phyloP scores from a whole-genome alignment of 495 filamentous ascomycete species.

The Hypoxylon lenormandii region DNA sequence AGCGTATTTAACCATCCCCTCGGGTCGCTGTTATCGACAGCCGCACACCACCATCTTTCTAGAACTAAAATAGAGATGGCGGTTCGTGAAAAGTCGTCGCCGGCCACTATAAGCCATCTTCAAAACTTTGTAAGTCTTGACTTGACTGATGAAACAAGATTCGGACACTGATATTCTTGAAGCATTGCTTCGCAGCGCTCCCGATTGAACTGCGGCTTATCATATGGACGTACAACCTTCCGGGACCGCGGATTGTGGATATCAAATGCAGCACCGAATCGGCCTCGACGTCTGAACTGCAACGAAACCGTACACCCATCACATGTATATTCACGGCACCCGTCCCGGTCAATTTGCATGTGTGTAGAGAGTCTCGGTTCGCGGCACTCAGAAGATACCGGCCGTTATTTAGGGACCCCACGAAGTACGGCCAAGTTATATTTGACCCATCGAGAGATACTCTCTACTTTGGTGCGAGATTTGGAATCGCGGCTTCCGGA shows the following conservation, averaged over 20 bases:
- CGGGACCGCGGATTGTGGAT: constrained; percentile 43
- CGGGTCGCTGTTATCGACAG: constrained; percentile 13
- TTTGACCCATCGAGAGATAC: constrained; percentile 44
- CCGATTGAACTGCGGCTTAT: constrained; percentile 47
- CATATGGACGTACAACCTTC: constrained; percentile 47
- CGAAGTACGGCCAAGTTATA: constrained; percentile 27
- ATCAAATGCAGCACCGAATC: constrained; percentile 30
- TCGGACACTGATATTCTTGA: constrained; percentile 5
- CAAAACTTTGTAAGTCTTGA: constrained; percentile 28
- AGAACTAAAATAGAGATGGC: constrained; percentile 8
- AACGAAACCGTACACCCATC: not conserved
- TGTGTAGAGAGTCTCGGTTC: constrained; percentile 45
- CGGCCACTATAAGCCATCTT: not conserved
- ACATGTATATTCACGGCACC: constrained; percentile 30
- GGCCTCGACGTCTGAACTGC: constrained; percentile 3
- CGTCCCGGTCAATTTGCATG: constrained; percentile 46
- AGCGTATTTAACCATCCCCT: constrained; percentile 13
- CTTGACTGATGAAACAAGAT: not conserved
- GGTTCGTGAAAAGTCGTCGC: constrained; percentile 4
- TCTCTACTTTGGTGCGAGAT: constrained; percentile 48
- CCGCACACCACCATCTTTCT: not conserved
- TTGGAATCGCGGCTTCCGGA: constrained; percentile 20
- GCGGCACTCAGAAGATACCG: constrained; percentile 41
- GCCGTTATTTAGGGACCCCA: constrained; percentile 33
- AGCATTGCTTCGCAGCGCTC: constrained; percentile 45